A percentile compares a stretch with the other conserved stretches of the same genome.
These are phyloP conservation scores for Mycena venus DNA, from an alignment of 768 basidiomycete species.

Conservation along the genomic window DNA sequence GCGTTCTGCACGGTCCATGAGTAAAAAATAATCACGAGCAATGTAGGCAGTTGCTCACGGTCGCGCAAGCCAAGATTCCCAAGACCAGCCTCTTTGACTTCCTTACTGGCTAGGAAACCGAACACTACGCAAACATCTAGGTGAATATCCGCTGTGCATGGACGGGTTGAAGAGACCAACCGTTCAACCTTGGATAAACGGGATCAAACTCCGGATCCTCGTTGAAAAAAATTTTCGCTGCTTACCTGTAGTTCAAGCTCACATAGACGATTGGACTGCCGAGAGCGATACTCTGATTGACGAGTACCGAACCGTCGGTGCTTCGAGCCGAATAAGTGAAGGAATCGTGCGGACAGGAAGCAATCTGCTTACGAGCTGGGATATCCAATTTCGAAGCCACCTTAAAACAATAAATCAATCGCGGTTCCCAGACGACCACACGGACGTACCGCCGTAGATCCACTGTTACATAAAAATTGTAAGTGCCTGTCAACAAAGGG, in stretches of 20 bases:
- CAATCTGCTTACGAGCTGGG: not conserved
- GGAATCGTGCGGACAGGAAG: not conserved
- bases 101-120: conserved; percentile 57
- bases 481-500: not conserved
- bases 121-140: conserved; percentile 36
- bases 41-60: conserved; percentile 42
- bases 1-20: conserved; percentile 39
- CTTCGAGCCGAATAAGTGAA: not conserved
- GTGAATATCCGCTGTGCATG: not conserved
- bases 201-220: not conserved
- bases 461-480: conserved; percentile 40
- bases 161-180: not conserved
- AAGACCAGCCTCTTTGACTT: conserved; percentile 52
- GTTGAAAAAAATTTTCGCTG: not conserved
- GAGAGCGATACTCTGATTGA: conserved; percentile 14
- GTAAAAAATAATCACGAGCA: not conserved
- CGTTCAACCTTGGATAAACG: not conserved
- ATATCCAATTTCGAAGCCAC: conserved; percentile 45
- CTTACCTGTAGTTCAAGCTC: conserved; percentile 16
- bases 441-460: conserved; percentile 50
- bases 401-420: conserved; percentile 24
- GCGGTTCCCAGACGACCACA: no score
- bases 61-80: conserved; percentile 68
- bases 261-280: conserved; percentile 14
- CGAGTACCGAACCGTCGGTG: conserved; percentile 11